Base-by-base conservation (phyloP, 768 basidiomycete species). In the Lanmaoa pseudosensibilis region DNA sequence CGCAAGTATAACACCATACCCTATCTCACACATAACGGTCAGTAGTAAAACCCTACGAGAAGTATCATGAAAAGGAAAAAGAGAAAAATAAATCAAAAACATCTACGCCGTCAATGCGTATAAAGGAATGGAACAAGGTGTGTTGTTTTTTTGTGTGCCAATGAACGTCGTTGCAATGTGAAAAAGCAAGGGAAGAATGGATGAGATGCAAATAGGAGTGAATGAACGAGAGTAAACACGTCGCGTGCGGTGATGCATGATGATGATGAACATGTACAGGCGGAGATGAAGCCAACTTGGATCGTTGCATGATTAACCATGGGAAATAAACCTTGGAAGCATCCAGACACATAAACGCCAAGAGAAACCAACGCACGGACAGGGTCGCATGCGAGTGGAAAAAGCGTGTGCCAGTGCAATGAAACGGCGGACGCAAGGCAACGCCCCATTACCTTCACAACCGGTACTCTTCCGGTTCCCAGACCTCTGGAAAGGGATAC, bases 401-500 rank as follows among this genome's bases (percentile, higher is more conserved):
- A 27, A 8, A 23, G 48, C 34, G 47, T 9, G 36, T 13, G 33
- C 51, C 18, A 33, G 36, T 13, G 33, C 51, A 19, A 33, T 34
- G 44, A 50, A 34, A 47, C 5, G 19, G 48, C 25, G 40, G 37
- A 34, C 27, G n/a, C 19, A 36, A 23, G 23, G 19, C 5, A 38
- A 33, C 12, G 5, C 11, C 44, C 12, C 5, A 27, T 47, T 41
- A 27, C 36, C 13, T 34, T 70, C 50, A 72, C 32, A 73, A 65
- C 30, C 61, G 61, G 13, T 60, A 47, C 39, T 55, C 57, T 13
- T 61, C 62, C 9, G 73, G 30, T 47, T 71, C 61, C 72, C 72
- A 73, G 13, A 74, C 72, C 47, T 74, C 73, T 10, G 72, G 72
- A 46, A 73, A 73, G 13, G 64, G 52, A 52, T 73, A 73, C 72